phyloP scores from a whole-genome alignment of 352 stramenopile species.

The Phytopythium mirpurense region DNA sequence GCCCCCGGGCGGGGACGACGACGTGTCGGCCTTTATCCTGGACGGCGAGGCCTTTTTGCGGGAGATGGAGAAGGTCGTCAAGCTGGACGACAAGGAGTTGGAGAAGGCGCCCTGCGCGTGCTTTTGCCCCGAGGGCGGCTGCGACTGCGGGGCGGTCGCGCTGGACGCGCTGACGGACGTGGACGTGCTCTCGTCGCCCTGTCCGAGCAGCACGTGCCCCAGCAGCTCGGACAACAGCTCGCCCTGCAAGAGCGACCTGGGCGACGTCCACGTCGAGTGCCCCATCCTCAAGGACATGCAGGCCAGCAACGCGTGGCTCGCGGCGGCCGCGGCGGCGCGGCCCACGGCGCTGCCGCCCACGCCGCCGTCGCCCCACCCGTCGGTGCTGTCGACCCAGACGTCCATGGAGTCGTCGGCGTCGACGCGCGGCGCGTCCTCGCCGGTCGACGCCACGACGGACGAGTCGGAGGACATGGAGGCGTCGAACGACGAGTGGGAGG shows the following conservation, averaged over 20 bases:
- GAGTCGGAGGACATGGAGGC: constrained; percentile 15
- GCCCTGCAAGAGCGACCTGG: constrained; percentile 20
- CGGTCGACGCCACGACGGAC: constrained; percentile 27
- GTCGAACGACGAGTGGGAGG: constrained; percentile 6
- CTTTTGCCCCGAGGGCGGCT: constrained; percentile 10
- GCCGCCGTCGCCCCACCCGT: constrained; percentile 17
- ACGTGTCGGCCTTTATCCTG: constrained; percentile 43
- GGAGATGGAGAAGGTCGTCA: constrained; percentile 48
- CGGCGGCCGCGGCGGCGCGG: not conserved
- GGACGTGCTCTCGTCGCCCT: constrained; percentile 44
- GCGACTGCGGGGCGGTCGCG: constrained; percentile 24
- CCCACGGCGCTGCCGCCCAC: constrained; percentile 22
- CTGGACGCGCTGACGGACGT: constrained; percentile 39
- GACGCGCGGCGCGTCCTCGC: constrained; percentile 17
- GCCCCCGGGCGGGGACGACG: constrained; percentile 19
- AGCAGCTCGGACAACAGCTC: constrained; percentile 21
- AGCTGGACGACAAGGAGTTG: constrained; percentile 24
- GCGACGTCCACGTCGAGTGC: constrained; percentile 29
- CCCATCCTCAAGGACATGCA: constrained; percentile 13
- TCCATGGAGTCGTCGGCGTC: constrained; percentile 18
- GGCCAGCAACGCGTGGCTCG: constrained; percentile 11
- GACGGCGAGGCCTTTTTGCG: constrained; percentile 52
- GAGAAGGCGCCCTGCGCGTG: constrained; percentile 4
- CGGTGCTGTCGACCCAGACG: constrained; percentile 7
- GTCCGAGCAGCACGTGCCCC: constrained; percentile 36